Base-by-base conservation (phyloP, 345 rosid genomes). In the Linum usitatissimum region DNA sequence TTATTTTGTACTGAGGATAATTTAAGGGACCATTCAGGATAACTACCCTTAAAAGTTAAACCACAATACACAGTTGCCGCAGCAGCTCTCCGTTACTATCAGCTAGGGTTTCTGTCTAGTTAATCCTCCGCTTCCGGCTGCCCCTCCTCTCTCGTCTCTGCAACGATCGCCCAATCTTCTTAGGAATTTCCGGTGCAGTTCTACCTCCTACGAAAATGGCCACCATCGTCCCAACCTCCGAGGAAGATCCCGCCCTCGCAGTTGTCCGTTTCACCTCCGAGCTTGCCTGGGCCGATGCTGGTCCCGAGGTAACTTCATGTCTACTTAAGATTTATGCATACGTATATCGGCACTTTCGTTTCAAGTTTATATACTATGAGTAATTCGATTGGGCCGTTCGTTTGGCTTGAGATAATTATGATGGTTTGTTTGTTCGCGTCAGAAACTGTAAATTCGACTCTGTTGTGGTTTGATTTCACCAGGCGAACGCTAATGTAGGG, bases 241-340 rank as follows among this genome's bases (percentile, higher is more conserved):
- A 94, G 73, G 99, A 94, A 64, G 93, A 88, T 66, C 93, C 96
- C 0, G 81, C 84, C 6, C 89, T 94, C 73, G 64, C 95, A 56
- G 96, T 90, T 57, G 99, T 90, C 38, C 97, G 85, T 59, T 90
- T 83, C 83, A 85, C 96, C 57, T 84, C 96, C 48, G 93, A 90
- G 66, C 88, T 94, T 49, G 77, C 97, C 62, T 94, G 97, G 97
- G 92, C 93, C 19, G 97, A 90, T 70, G 96, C 99, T 64, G 96
- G 99, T 71, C 86, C 95, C 51, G 99, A 88, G 95, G 97, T 87
- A 45, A 18, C 17, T 61, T 34, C 39, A 36, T 6, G 6, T 49
- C 48, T 20, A 45, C 49, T 14, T 13, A 34, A 7, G 51, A 10
- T 38, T 17, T 20, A 12, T 36, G 30, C 55, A 9, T 10, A 20